Evolutionary conservation across 768 basidiomycete species (phyloP), one percentile per base, ranked within the genome.

Genomic region (Tubosaeta sp.): DNA sequence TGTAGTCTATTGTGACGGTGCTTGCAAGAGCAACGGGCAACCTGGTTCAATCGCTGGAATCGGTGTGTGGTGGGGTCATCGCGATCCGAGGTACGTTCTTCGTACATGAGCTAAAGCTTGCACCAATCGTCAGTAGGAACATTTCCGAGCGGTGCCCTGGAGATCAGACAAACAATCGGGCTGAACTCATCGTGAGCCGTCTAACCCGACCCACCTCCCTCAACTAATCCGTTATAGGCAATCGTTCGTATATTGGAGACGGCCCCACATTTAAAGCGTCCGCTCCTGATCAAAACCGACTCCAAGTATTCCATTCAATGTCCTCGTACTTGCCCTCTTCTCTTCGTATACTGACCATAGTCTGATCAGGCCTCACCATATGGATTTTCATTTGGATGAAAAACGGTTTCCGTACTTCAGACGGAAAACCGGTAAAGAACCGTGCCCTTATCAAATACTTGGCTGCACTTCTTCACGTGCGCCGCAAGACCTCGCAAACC

Each of bases 1-100:
- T 38, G 71, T 87, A 12, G 93, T 93, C 1, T 95, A 91, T 60
- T 85, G 79, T 17, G 95, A 97, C 67, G 95, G 95, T 11, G 87
- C 92, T 6, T 93, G 91, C 57, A 82, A 80, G 61, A 82, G 85
- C 2, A 97, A 97, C 63, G 95, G 95, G 0, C 71, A 83, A 62
- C 29, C 27, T 3, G 81, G 78, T 1, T 78, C 88, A 0, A 57
- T 79, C 38, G 95, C 91, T 1, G 95, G 95, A 1, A 70, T 93
- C 39, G 95, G 95, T 0, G 90, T 97, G 1, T 97, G 85, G 83
- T 97, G 90, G 89, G 90, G 86, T 0, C 69, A 64, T 10, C 64
- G 76, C 52, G 87, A 92, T 67, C 66, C 79, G 31, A 74, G 88
- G 88, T 68, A 56, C 32, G 56, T 12, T 32, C 56, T 53, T 41